Conservation (phyloP, 345 rosid species). For the Reutealis trisperma region DNA sequence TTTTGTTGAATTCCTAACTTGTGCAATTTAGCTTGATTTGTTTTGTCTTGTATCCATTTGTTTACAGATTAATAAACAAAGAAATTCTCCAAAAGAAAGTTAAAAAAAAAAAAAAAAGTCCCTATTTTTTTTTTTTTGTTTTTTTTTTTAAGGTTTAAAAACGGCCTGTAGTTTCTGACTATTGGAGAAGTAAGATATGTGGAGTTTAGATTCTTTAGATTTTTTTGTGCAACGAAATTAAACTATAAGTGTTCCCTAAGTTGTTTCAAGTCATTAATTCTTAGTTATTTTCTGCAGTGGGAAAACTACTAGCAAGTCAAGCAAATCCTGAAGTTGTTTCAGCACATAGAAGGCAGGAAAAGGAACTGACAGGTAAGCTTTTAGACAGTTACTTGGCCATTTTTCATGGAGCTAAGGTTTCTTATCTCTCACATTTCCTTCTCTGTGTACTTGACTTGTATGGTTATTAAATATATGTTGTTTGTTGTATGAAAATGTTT, state of each 20-base stretch:
- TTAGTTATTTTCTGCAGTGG: constrained; percentile 47
- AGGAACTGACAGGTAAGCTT: constrained; percentile 40
- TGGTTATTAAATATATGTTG: too few relatives aligned
- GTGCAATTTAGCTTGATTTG: background rate
- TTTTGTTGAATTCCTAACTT: background rate
- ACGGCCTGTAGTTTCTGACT: background rate
- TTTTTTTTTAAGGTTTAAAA: background rate
- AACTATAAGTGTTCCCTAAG: background rate
- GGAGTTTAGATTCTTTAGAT: background rate
- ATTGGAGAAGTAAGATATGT: background rate
- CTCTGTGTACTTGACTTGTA: background rate
- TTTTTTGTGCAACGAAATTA: background rate
- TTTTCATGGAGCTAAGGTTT: constrained; percentile 48
- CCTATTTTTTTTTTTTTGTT: background rate
- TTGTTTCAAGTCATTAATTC: background rate
- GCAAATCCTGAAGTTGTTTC: constrained; percentile 51
- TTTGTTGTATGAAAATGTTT: too few relatives aligned
- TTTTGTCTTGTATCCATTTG: background rate
- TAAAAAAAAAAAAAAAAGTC: too few relatives aligned
- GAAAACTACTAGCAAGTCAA: constrained; percentile 62
- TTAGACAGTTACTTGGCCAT: constrained; percentile 44
- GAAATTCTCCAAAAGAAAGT: background rate
- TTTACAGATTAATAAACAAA: too few relatives aligned
- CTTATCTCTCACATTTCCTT: background rate
- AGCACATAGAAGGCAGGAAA: constrained; percentile 56